Evolutionary conservation across 75 land plant genomes (phyloP), one percentile per base, ranked within the genome.

Genomic region (Adiantum capillusveneris): DNA sequence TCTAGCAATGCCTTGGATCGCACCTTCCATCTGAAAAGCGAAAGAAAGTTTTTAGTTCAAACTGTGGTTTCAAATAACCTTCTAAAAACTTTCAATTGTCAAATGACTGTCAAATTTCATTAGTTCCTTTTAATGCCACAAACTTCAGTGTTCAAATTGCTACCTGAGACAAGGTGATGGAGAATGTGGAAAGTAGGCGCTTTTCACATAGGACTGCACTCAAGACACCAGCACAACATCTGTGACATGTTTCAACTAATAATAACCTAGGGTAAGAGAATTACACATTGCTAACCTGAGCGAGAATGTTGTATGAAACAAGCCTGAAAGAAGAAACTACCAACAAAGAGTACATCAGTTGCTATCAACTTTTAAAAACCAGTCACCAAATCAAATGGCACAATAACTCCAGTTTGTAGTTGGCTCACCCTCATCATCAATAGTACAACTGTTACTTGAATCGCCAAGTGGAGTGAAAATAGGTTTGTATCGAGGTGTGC

Each of bases 231-330:
- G 43, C 2, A 14, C 54, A 64, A 17, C 18, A 28, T 31, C 21
- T 24, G 25, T 12, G 30, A 66, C 21, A 53, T 12, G 43, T 54
- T 42, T 41, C 57, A 6, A 57, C 19, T 29, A 26, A 21, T 27
- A 11, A 58, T 18, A 25, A 22, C 56, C 20, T 29, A 22, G 24
- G 20, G 28, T 60, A 31, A 57, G 50, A n/a, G 37, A 34, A 5
- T 3, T 34, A 34, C 37, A 34, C 37, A 34, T 34, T 34, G 37
- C 53, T 59, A 67, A 80, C 90, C 86, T 91, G 93, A 53, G 88
- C 93, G 52, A 91, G 66, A 62, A 91, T 87, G 44, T 91, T 91
- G 56, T 91, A 87, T 3, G 97, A 91, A 39, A 82, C 82, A 43
- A 91, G 53, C 12, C 86, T 74, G 51, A 90, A 69, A 22, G 55